Base-by-base conservation (phyloP, 176 grass and related monocot genomes). In the Chloris gayana region DNA sequence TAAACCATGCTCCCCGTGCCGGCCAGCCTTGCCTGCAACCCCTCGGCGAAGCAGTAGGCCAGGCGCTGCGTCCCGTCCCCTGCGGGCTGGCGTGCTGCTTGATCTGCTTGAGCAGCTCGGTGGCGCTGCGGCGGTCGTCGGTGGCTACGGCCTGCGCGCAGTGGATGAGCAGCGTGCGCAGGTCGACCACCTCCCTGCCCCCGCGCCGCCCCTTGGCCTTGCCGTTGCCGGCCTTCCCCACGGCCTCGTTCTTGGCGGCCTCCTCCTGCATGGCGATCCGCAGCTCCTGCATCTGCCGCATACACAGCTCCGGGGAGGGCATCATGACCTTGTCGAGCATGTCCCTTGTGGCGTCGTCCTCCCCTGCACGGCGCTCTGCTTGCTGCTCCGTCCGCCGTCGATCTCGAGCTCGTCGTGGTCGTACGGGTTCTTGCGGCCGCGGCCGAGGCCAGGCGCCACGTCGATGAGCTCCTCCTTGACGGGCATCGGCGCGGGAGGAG, bases 81-180 rank as follows among this genome's bases (percentile, higher is more conserved):
- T 58, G 69, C 0, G 86, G 83, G 21, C 51, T 78, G 1, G 88
- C 73, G 3, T 97, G 86, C 86, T 80, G 83, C 73, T 85, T 89
- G 67, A 97, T 93, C 85, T 97, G 93, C 80, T 78, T 93, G 25
- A 97, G 78, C 67, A 97, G 72, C 85, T 97, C 93, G 1, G 72
- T 86, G 38, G 93, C 88, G 17, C 80, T 93, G 19, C 93, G 82
- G 12, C 77, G 68, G 74, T 97, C 93, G 4, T 97, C 93, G 0
- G 77, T 80, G 54, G 90, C 90, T 25, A 93, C 88, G 4, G 90
- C 82, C 86, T 97, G 90, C 17, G 90, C 93, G 11, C 93, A 97
- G 74, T 97, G 93, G 59, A 91, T 91, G 59, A 97, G 88, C 75
- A 97, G 84, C 15, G 93, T 97, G 44, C 93, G 83, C 79, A 97